Base-by-base conservation (phyloP, 257 asterid species). In the Ehretia macrophylla region DNA sequence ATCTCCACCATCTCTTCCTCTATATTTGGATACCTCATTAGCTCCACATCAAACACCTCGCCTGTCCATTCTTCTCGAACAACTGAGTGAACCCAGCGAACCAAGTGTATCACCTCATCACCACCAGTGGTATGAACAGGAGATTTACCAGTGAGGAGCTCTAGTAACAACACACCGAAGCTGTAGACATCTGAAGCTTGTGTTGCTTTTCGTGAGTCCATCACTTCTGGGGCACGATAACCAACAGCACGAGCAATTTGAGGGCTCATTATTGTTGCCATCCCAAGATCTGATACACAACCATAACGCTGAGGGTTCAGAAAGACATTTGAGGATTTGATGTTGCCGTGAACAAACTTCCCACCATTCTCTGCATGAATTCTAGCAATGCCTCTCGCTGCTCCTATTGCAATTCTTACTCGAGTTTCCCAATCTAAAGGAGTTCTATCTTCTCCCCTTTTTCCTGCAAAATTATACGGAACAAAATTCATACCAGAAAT, bases 1-100 rank as follows among this genome's bases (percentile, higher is more conserved):
- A 85, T 71, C 76, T 83, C 96, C 44, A 88, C 92, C 70, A 88
- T 56, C 55, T 88, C 92, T 23, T 88, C 96, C 77, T 88, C 96
- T 11, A 85, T 88, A 17, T 83, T 80, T 0, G 93, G 88, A 72
- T 56, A 76, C 83, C 82, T 83, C 23, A 88, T 51, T 23, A 88
- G 71, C 71, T 83, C 87, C 32, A 85, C 57, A 17, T 88, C 95
- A n/a, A 88, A 88, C 55, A 88, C 96, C 65, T 88, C 96, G 0
- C 86, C 96, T 0, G 95, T 85, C 96, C 96, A 88, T 75, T 88
- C 96, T 69, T 88, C 96, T 14, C 96, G 65, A 12, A 88, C 96
- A 0, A 88, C 95, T 1, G 95, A 88, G 62, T 88, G 95, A 60
- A 88, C 95, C 96, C 96, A 88, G 40, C 93, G 67, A 8, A 88